Evolutionary conservation across 1,139 yeast species (phyloP).

Genomic region (Yamadazyma atmosphaerica): DNA sequence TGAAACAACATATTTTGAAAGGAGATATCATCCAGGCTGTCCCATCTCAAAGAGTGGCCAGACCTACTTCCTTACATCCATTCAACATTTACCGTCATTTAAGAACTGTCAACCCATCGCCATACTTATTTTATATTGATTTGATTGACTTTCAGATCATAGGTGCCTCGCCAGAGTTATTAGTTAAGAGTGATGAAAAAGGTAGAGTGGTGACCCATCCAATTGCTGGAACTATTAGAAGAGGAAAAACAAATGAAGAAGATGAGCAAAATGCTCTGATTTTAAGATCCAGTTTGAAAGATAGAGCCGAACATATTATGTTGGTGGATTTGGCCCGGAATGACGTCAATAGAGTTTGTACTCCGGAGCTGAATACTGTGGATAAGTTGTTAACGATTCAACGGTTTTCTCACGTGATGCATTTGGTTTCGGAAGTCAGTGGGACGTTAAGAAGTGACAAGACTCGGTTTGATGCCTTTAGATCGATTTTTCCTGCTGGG

Average conservation of each 20-base stretch:
- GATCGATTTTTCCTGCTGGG: slow-evolving; percentile 98
- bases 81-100: slow-evolving; percentile 93
- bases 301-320: slow-evolving; percentile 98
- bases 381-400: slow-evolving; percentile 88
- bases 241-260: slow-evolving; percentile 89
- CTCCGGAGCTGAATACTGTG: slow-evolving; percentile 78
- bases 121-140: slow-evolving; percentile 91
- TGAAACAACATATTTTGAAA: slow-evolving; percentile 77
- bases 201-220: slow-evolving; percentile 90
- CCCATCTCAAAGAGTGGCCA: slow-evolving; percentile 93
- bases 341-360: slow-evolving; percentile 92
- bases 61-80: slow-evolving; percentile 94
- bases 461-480: slow-evolving; percentile 92
- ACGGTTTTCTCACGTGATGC: slow-evolving; percentile 97
- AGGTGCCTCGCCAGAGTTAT: slow-evolving; percentile 94
- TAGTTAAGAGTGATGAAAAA: slow-evolving; percentile 75
- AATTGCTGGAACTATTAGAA: slow-evolving; percentile 90
- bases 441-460: slow-evolving; percentile 83
- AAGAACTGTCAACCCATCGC: slow-evolving; percentile 95
- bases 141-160: slow-evolving; percentile 89
- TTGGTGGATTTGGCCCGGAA: slow-evolving; percentile 95
- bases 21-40: slow-evolving; percentile 98
- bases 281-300: slow-evolving; percentile 78
- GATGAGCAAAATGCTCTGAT: slow-evolving; percentile 81
- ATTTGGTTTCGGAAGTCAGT: slow-evolving; percentile 89